Evolutionary conservation across 192 early-diverging fungal genomes (phyloP), one percentile per base, ranked within the genome.

Genomic region (Coemansia sp.): DNA sequence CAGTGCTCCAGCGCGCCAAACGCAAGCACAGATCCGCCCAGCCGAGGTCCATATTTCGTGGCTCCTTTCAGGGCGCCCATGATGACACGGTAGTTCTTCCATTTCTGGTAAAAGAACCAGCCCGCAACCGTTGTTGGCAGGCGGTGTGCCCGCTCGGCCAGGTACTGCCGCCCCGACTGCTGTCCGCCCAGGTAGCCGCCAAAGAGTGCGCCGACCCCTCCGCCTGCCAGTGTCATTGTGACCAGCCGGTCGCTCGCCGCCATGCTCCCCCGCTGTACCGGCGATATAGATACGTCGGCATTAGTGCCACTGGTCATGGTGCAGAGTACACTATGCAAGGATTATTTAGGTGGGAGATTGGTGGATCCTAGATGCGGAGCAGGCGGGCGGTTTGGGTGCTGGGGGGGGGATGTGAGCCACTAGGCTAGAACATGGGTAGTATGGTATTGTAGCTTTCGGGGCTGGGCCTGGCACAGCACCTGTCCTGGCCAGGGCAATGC

Each of bases 31-130:
- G 18, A 40, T 40, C 9, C 11, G 14, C 11, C 84, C 0, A 89
- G 79, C 45, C 73, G 68, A 4, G 37, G 43, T 0, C 77, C 81
- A 53, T 76, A 82, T 10, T 60, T 62, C 25, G 18, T 82, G 30
- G 12, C 82, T 77, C 22, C 81, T 65, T 40, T 50, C 33, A 67
- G 39, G 0, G 51, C 55, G 20, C 64, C 71, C 12, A 79, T 60
- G 8, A 84, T 59, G 13, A 87, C 77, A 18, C 85, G 78, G 65
- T 91, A 89, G 51, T 96, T 91, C 43, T 93, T 93, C 46, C 82
- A 78, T 47, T 86, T 88, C 48, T 93, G 92, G 68, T 96, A 96
- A 44, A 87, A 86, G 54, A 87, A 96, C 92, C 92, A 96, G 3
- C 89, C 89, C 19, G 80, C 62, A 11, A 82, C 83, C 0, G 89